Evolutionary conservation across 2,329 filamentous ascomycete species (phyloP).

Genomic region (Botrytis sinoallii): DNA sequence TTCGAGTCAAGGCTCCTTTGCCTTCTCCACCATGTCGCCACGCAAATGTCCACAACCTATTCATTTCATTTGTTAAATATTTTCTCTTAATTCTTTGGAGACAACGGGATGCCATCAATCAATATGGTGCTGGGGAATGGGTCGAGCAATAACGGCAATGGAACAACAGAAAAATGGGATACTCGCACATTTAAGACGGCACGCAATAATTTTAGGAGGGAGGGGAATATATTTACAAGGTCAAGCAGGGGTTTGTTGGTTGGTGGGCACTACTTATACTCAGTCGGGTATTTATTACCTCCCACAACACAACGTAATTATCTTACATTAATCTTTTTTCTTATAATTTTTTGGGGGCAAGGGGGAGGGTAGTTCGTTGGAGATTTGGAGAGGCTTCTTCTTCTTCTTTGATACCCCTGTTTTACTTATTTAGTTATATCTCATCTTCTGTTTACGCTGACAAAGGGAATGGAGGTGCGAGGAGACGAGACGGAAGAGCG

Average conservation of each 20-base stretch:
- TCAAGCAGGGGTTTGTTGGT: background rate
- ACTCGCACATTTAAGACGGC: background rate
- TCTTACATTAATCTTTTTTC: conserved; percentile 9
- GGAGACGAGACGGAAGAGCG: background rate
- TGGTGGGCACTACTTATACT: background rate
- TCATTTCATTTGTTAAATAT: background rate
- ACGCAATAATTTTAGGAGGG: background rate
- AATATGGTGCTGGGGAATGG: background rate
- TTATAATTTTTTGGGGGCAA: background rate
- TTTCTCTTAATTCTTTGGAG: background rate
- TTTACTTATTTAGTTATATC: background rate
- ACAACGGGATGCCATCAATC: background rate
- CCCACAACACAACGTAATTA: background rate
- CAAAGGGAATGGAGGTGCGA: background rate
- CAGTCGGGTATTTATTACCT: background rate
- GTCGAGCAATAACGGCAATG: background rate
- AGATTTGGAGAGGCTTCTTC: background rate
- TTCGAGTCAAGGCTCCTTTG: background rate
- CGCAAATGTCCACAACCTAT: background rate
- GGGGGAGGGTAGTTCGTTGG: background rate
- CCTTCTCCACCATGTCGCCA: background rate
- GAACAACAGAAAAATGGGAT: background rate
- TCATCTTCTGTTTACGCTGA: background rate
- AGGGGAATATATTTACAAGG: background rate
- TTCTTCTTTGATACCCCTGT: conserved; percentile 13